These are phyloP conservation scores for Auricularia auricula-judae DNA, from an alignment of 768 basidiomycete genomes.

Conservation along the genomic window DNA sequence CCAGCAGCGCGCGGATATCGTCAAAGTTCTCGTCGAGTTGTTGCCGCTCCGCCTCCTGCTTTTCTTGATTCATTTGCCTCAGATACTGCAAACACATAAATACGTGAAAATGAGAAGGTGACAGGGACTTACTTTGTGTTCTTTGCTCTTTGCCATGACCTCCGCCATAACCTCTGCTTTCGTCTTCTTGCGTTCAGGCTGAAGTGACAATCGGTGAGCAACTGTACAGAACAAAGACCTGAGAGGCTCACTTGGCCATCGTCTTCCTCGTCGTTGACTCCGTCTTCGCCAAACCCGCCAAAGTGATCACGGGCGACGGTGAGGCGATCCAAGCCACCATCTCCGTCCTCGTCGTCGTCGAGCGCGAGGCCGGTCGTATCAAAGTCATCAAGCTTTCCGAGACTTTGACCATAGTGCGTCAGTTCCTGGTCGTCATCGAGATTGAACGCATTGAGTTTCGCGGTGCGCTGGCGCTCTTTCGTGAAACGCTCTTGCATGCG, in stretches of 20 bases:
- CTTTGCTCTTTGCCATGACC: slow-evolving; percentile 94
- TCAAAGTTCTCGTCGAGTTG: slow-evolving; percentile 85
- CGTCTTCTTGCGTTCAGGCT: slow-evolving; percentile 74
- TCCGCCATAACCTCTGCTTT: slow-evolving; percentile 98
- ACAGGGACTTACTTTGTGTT: slow-evolving; percentile 60
- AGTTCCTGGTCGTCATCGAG: slow-evolving; percentile 86
- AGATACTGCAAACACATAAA: slow-evolving; percentile 39
- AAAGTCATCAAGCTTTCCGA: slow-evolving; percentile 79
- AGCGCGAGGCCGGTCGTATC: slow-evolving; percentile 54
- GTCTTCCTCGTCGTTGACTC: slow-evolving; percentile 40
- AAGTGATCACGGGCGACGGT: slow-evolving; percentile 67
- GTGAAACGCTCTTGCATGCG: slow-evolving; percentile 97
- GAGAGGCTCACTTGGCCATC: slow-evolving; percentile 27
- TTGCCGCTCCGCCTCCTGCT: slow-evolving; percentile 75
- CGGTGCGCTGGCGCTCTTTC: slow-evolving; percentile 68
- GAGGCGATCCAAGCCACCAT: slow-evolving; percentile 53
- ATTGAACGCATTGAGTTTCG: slow-evolving; percentile 72
- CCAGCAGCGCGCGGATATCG: slow-evolving; percentile 64
- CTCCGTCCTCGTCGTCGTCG: slow-evolving; percentile 44
- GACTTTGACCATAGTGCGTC: slow-evolving; percentile 83
- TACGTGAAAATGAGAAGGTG: background rate
- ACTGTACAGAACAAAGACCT: background rate
- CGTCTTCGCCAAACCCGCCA: slow-evolving; percentile 74
- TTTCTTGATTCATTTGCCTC: slow-evolving; percentile 80
- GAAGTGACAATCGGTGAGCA: slow-evolving; percentile 19